A percentile compares a stretch with the other conserved stretches of the same genome.
These are phyloP conservation scores for Fusarium chlamydosporum DNA, from an alignment of 2,329 filamentous ascomycete genomes.

Conservation along the genomic window DNA sequence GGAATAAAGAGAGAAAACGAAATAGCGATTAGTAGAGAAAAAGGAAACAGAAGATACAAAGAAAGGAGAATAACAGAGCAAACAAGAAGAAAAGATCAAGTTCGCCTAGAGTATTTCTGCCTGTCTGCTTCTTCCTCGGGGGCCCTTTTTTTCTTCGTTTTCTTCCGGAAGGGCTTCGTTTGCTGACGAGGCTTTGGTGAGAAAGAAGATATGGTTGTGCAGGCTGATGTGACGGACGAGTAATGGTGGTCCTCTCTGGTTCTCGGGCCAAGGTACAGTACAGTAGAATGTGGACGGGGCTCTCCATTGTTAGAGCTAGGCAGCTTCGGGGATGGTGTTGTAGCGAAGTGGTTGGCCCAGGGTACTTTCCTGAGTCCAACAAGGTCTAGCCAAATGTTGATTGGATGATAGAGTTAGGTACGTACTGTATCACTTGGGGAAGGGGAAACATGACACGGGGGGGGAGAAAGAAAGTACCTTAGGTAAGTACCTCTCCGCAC, in stretches of 20 bases:
- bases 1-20: constrained; percentile 15
- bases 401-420: constrained; percentile 15
- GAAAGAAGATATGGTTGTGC: constrained; percentile 42
- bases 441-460: constrained; percentile 37
- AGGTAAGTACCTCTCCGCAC: constrained; percentile 39
- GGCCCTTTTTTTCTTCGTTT: constrained; percentile 3
- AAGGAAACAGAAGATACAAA: constrained; percentile 8
- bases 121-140: constrained; percentile 10
- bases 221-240: constrained; percentile 48
- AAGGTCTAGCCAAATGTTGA: constrained; percentile 29
- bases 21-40: constrained; percentile 8
- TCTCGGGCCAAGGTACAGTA: constrained; percentile 29
- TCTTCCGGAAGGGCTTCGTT: constrained; percentile 14
- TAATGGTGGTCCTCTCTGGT: constrained; percentile 23
- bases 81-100: constrained; percentile 5
- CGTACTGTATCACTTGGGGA: constrained; percentile 27
- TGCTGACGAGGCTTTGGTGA: constrained; percentile 48
- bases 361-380: constrained; percentile 14
- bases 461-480: constrained; percentile 20
- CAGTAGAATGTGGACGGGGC: constrained; percentile 37
- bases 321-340: not conserved
- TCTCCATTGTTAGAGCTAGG: constrained; percentile 7
- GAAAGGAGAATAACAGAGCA: not conserved
- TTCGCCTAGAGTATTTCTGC: constrained; percentile 17
- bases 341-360: constrained; percentile 13